Evolutionary conservation across 2,329 filamentous ascomycete genomes (phyloP), one percentile per base, ranked within the genome.

Genomic region (Botrytis byssoidea): DNA sequence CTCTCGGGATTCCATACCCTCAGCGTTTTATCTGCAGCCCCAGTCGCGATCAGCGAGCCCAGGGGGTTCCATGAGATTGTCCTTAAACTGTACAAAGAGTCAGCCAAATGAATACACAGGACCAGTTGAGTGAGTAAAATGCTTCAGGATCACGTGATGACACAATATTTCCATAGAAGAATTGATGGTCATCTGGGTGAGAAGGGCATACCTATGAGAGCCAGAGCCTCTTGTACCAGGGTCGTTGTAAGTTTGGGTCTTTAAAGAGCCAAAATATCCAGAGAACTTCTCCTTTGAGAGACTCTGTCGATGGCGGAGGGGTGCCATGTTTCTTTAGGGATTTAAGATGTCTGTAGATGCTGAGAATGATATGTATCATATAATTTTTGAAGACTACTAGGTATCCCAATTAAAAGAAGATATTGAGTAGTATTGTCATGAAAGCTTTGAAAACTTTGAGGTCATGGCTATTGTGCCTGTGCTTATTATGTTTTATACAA

Each of bases 51-150:
- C 74, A 96, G 86, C 14, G 89, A 92, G 48, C 95, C 94, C 0
- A 93, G 86, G 0, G 95, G 93, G 77, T 95, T 97, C 95, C 95
- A 98, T 57, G 93, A 91, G 77, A 98, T 91, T 2, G 92, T 91
- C 59, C 93, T 90, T 73, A 97, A 86, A 76, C 91, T 94, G 59
- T 48, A 29, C n/a, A 37, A 40, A 37, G 51, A 67, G 37, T 72
- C 37, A 72, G 70, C 37, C 9, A 25, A 37, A 40, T 20, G 18
- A 2, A 48, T 37, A 57, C 7, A 57, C n/a, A 57, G 51, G 16
- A 32, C 51, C n/a, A 32, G n/a, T 57, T 29, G n/a, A 7, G 51
- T 16, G 51, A 32, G n/a, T 32, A 18, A 29, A 57, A 29, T 5
- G 18, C 37, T 32, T 20, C 22, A 0, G n/a, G 16, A 22, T 70